Percentiles rank a stretch among this genome's conserved stretches.
These are phyloP conservation scores for Cladosporium sp. DNA, from an alignment of 2,329 filamentous ascomycete species.

Conservation along the genomic window DNA sequence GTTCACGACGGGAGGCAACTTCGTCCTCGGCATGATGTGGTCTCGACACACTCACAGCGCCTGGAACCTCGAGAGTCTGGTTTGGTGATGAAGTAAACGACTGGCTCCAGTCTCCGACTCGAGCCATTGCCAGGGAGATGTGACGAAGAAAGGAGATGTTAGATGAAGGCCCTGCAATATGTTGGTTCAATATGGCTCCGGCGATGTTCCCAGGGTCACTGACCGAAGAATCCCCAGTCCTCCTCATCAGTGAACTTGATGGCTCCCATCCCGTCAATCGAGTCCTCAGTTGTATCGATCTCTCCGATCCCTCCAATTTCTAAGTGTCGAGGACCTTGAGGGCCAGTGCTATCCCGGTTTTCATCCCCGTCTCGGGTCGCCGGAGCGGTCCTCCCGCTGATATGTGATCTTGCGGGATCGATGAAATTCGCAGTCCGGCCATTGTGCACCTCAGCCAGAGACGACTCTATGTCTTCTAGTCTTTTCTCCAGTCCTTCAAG, in stretches of 20 bases:
- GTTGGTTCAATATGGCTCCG: background rate
- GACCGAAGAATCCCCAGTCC: background rate
- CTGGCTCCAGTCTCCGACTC: background rate
- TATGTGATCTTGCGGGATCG: background rate
- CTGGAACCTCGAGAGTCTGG: background rate
- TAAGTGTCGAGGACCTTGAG: background rate
- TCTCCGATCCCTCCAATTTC: background rate
- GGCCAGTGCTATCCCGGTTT: background rate
- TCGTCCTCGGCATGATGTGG: background rate
- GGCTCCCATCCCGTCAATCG: background rate
- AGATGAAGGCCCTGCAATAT: background rate
- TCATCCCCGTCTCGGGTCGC: background rate
- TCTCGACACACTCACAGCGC: background rate
- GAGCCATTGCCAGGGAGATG: background rate
- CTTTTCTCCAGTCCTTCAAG: background rate
- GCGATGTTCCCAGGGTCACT: background rate
- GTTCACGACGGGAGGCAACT: background rate
- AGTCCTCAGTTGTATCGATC: background rate
- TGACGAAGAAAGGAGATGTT: slow-evolving; percentile 1
- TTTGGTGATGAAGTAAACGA: background rate
- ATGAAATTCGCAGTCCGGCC: background rate
- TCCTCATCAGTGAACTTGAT: slow-evolving; percentile 2
- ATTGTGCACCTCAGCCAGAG: background rate
- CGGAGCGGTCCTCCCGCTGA: background rate
- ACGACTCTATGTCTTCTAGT: background rate